Evolutionary conservation across 306 rosid species (phyloP), one percentile per base, ranked within the genome.

Genomic region (Boehmeria nivea): DNA sequence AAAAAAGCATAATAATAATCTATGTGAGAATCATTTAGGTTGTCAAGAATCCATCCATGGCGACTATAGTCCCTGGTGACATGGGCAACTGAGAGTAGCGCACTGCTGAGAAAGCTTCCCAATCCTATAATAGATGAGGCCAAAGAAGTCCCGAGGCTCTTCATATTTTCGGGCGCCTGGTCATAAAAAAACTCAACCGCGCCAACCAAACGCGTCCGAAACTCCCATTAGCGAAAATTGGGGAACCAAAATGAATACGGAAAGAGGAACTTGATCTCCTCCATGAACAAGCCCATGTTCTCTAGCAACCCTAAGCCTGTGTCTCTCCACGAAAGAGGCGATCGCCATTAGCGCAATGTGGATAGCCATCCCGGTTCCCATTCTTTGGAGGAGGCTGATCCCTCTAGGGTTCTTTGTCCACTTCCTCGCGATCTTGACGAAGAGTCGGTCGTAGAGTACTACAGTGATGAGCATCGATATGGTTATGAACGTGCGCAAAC

Each of bases 121-220:
- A 91, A 57, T 55, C 93, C 98, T 3, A 84, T 89, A 36, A 73
- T 82, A 70, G 81, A 46, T 40, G 71, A 87, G 0, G 84, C 81
- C 19, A 24, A 45, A 18, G 95, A 86, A 44, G 94, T 87, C 47
- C 98, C 94, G 38, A 87, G 82, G 24, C 94, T 86, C 62, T 87
- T 86, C 94, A 87, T 87, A n/a, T 68, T 74, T 54, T 82, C 94
- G 0, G 95, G 98, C 22, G 94, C 89, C 47, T 91, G 98, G 39
- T 91, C 98, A 36, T 91, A 87, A 74, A 91, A 91, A 54, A 91
- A 91, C 40, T 91, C 98, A 8, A 91, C 51, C 68, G 78, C 82
- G 3, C 91, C 95, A 52, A 86, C 85, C 61, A 55, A 87, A 91
- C 6, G 94, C 87, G 69, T 87, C 94, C 0, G 94, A 87, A 17